Evolutionary conservation across 2,329 filamentous ascomycete species (phyloP), one percentile per base, ranked within the genome.

Genomic region (Ophiostoma novo-ulmi): DNA sequence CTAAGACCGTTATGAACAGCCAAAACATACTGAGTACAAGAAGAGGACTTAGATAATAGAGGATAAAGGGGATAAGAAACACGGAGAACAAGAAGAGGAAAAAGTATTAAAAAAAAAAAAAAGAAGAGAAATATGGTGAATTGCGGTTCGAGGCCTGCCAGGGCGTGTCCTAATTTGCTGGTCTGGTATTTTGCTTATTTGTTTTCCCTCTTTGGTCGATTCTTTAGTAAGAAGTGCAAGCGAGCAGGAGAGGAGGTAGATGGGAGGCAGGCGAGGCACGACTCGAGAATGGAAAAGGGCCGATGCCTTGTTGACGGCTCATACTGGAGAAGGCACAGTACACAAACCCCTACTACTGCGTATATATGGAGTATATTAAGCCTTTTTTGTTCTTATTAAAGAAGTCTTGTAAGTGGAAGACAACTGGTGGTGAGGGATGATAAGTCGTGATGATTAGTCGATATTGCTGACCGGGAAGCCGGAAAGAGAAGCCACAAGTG

Each of bases 301-400:
- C 65, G 65, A 67, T 44, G 64, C 36, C 65, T 48, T 48, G 65
- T 67, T 67, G 38, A 67, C 63, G 35, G 63, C 63, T 39, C 63
- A 41, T 66, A 41, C 63, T 67, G 65, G 22, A 26, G 39, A 41
- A 61, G 26, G 26, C 55, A 22, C 55, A 35, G 26, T 39, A 22
- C 17, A 6, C 8, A 65, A 20, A 31, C 36, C 36, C 63, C 35
- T 65, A 36, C 31, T 65, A 8, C 10, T 65, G 7, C 6, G 36
- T 39, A n/a, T 39, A 3, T 38, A 66, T n/a, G n/a, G 64, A 44
- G n/a, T 38, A 38, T 48, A 2, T 20, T 41, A 38, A 17, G 7
- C 7, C n/a, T 11, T 48, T 48, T 48, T 17, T 7, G 17, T 48
- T 48, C 7, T 20, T 48, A 20, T 48, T 20, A 17, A 48, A 48